phyloP scores from a whole-genome alignment of 495 filamentous ascomycete genomes.

The Entonaema liquescens region DNA sequence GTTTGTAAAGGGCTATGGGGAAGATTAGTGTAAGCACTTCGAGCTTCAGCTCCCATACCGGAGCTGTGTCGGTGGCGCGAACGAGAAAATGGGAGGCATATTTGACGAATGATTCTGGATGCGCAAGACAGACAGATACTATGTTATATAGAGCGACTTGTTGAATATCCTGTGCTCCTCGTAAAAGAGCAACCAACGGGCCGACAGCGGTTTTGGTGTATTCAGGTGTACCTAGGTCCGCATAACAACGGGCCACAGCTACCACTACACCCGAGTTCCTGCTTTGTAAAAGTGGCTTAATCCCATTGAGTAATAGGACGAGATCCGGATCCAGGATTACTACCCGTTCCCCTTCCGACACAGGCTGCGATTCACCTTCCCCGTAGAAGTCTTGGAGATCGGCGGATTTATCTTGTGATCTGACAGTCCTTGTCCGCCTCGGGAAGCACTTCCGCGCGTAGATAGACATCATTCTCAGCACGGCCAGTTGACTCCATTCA shows the following conservation, averaged over 20 bases:
- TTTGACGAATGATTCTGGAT: constrained; percentile 78
- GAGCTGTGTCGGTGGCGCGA: constrained; percentile 78
- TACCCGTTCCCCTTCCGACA: constrained; percentile 63
- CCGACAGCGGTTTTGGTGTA: constrained; percentile 78
- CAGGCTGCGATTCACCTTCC: constrained; percentile 54
- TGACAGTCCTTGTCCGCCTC: constrained; percentile 65
- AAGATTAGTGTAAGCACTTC: constrained; percentile 91
- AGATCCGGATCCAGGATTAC: constrained; percentile 81
- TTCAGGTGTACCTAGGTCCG: constrained; percentile 78
- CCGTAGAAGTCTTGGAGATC: constrained; percentile 81
- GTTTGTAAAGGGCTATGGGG: constrained; percentile 77
- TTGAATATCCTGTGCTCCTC: constrained; percentile 84
- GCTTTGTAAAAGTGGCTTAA: constrained; percentile 84
- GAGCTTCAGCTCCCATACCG: constrained; percentile 88
- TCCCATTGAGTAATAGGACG: constrained; percentile 79
- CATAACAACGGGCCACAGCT: constrained; percentile 83
- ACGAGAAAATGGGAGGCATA: constrained; percentile 90
- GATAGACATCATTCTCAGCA: constrained; percentile 77
- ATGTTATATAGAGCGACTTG: constrained; percentile 93
- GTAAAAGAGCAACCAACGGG: constrained; percentile 83
- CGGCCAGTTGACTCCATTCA: constrained; percentile 93
- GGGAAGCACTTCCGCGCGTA: constrained; percentile 94
- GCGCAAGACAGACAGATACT: constrained; percentile 79
- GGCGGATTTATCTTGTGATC: constrained; percentile 45
- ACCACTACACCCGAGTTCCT: constrained; percentile 93